These are phyloP conservation scores for Echria macrotheca DNA, from an alignment of 495 filamentous ascomycete species.

Conservation along the genomic window DNA sequence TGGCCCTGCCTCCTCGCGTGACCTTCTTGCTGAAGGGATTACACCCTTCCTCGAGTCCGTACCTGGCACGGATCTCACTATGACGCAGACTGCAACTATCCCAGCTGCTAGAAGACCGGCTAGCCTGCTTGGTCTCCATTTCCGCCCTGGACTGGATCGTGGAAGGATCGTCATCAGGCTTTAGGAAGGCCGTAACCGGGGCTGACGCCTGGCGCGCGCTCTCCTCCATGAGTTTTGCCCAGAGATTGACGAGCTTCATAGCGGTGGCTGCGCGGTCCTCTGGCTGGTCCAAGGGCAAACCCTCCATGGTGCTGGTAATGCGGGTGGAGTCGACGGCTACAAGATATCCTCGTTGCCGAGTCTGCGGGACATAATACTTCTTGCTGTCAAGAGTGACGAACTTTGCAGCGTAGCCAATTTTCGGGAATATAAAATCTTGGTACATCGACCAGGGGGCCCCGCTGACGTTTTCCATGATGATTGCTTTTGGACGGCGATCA, in stretches of 20 bases:
- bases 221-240: background rate
- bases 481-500: conserved; percentile 51
- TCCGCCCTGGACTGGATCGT: conserved; percentile 48
- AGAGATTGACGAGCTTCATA: conserved; percentile 40
- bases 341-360: conserved; percentile 67
- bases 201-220: conserved; percentile 44
- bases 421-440: conserved; percentile 36
- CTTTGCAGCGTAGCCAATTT: conserved; percentile 50
- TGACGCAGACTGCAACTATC: conserved; percentile 17
- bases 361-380: conserved; percentile 75
- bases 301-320: conserved; percentile 17
- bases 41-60: conserved; percentile 5
- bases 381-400: conserved; percentile 59
- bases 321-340: conserved; percentile 49
- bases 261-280: too few relatives aligned
- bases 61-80: conserved; percentile 2
- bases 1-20: conserved; percentile 15
- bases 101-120: conserved; percentile 9
- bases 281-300: conserved; percentile 17
- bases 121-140: conserved; percentile 25
- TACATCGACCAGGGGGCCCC: conserved; percentile 60
- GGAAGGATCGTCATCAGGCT: conserved; percentile 51
- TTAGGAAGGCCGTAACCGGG: conserved; percentile 57
- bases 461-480: conserved; percentile 72
- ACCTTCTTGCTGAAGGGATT: conserved; percentile 21